phyloP scores from a whole-genome alignment of 1,139 yeast species.

The Protomyces inundatus region DNA sequence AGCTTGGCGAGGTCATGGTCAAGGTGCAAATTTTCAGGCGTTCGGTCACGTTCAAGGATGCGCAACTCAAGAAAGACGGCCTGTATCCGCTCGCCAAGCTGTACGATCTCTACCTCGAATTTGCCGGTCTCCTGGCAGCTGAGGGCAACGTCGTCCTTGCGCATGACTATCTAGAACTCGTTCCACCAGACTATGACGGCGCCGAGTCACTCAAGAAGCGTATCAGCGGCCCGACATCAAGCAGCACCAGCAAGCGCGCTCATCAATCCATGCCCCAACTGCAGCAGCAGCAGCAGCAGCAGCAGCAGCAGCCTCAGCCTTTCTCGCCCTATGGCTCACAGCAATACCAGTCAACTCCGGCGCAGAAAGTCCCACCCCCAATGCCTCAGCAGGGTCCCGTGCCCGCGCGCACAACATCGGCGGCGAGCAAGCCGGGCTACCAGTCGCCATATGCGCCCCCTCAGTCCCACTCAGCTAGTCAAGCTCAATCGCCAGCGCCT shows the following conservation, averaged over 20 bases:
- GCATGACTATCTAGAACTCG: constrained; percentile 56
- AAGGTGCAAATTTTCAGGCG: constrained; percentile 73
- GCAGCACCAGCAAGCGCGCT: background rate
- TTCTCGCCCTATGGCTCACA: background rate
- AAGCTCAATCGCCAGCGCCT: background rate
- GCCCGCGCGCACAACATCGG: background rate
- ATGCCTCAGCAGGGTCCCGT: background rate
- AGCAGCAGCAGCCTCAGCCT: background rate
- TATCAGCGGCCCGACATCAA: constrained; percentile 48
- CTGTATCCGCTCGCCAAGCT: constrained; percentile 47
- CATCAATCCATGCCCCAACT: too few species aligned
- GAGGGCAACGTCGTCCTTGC: constrained; percentile 84
- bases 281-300: background rate
- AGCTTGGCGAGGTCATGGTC: constrained; percentile 75
- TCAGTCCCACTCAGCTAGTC: background rate
- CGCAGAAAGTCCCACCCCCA: background rate
- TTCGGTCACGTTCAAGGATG: constrained; percentile 40
- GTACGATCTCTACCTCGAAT: constrained; percentile 63
- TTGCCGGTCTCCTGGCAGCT: constrained; percentile 71
- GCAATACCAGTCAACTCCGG: background rate
- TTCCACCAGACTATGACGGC: constrained; percentile 62
- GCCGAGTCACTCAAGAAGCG: constrained; percentile 71
- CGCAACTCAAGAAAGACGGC: constrained; percentile 40
- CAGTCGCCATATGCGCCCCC: background rate
- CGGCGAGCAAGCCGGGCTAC: background rate